Evolutionary conservation across 345 rosid species (phyloP).

Genomic region (Brassica carinata): DNA sequence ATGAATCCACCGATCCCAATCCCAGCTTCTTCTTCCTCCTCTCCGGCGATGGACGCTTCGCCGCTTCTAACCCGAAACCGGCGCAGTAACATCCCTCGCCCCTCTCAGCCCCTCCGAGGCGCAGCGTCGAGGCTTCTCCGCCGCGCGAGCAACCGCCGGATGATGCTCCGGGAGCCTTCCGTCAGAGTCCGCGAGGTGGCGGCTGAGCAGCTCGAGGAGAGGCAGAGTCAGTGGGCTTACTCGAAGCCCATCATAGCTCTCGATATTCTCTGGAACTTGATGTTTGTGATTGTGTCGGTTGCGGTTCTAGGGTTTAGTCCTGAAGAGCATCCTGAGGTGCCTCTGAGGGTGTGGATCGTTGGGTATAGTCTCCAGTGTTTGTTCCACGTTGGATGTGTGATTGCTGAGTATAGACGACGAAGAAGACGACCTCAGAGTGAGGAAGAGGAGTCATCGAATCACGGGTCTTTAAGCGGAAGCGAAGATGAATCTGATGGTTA

Average conservation of each 20-base stretch:
- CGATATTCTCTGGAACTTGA: constrained; percentile 71
- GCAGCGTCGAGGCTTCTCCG: constrained; percentile 74
- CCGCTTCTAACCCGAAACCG: constrained; percentile 65
- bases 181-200: constrained; percentile 78
- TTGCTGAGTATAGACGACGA: constrained; percentile 58
- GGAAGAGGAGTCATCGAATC: constrained; percentile 22
- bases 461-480: constrained; percentile 38
- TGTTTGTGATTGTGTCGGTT: constrained; percentile 52
- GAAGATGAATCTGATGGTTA: constrained; percentile 46
- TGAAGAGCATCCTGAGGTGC: constrained; percentile 61
- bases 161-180: constrained; percentile 87
- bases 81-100: constrained; percentile 52
- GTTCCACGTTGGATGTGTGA: constrained; percentile 66
- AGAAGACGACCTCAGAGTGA: constrained; percentile 41
- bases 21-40: constrained; percentile 34
- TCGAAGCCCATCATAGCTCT: constrained; percentile 69
- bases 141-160: constrained; percentile 68
- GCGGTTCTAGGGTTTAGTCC: constrained; percentile 53
- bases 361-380: constrained; percentile 72
- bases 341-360: constrained; percentile 70
- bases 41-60: constrained; percentile 49
- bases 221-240: constrained; percentile 80
- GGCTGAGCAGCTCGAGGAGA: constrained; percentile 90
- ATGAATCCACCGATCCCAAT: constrained; percentile 48
- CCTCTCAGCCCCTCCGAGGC: constrained; percentile 58